Base-by-base conservation (phyloP, 192 early-diverging fungal genomes). In the Diversispora eburnea region DNA sequence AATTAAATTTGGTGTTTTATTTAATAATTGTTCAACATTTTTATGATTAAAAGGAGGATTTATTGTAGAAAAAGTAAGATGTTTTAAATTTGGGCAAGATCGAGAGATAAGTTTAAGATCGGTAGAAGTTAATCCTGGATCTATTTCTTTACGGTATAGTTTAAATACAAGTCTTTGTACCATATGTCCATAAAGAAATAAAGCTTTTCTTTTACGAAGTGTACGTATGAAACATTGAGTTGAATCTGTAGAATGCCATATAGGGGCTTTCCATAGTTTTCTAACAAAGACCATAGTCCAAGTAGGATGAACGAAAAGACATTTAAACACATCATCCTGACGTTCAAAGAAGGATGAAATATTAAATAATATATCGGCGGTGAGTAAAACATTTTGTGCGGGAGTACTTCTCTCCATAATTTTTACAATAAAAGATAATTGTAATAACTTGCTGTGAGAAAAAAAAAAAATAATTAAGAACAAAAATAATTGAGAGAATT, bases 181-280 rank as follows among this genome's bases (percentile, higher is more conserved):
- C 61, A 63, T 63, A 63, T n/a, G 15, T 8, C 61, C 61, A 43
- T 63, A 63, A n/a, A 17, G 43, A 63, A 63, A 63, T 33, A 5
- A 17, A n/a, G 42, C 13, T 63, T 63, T 63, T 43, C 25, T 41
- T 42, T 41, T 43, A 42, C 61, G 61, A 63, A 63, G 61, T 17
- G 61, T 63, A 43, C 61, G 61, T 63, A 63, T n/a, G n/a, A 63
- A 63, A 8, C n/a, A n/a, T 42, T 43, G 15, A 6, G n/a, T n/a
- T 3, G 61, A 63, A n/a, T n/a, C 61, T 8, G 25, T 17, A 0
- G 61, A 42, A 17, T 63, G n/a, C 61, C 61, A 63, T 43, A 63
- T 43, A 8, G 61, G 61, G 43, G 61, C 33, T 63, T 63, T 63
- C 61, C 61, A 63, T 63, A 63, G 5, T 63, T 63, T 25, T n/a